Conservation (phyloP, 148 eudicot species). For the Mesembryanthemum crystallinum region DNA sequence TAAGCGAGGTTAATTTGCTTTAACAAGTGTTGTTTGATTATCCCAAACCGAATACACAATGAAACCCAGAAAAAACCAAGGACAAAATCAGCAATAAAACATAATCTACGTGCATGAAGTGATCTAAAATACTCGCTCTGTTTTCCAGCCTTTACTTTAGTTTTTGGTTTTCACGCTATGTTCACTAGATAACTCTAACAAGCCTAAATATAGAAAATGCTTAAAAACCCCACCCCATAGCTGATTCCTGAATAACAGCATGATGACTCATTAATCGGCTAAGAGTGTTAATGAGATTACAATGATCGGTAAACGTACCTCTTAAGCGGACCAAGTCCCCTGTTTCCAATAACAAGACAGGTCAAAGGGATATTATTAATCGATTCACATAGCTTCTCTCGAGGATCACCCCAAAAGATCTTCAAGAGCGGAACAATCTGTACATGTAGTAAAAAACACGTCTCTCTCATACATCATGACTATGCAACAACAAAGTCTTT, state of each 20-base stretch:
- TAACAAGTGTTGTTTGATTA: background rate
- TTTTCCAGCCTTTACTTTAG: background rate
- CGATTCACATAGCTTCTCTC: conserved; percentile 79
- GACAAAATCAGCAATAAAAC: no score
- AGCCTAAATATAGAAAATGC: background rate
- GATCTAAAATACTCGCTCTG: background rate
- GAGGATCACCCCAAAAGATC: conserved; percentile 92
- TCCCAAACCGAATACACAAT: background rate
- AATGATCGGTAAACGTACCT: conserved; percentile 36
- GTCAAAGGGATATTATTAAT: conserved; percentile 63
- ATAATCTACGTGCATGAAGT: background rate
- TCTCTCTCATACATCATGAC: background rate
- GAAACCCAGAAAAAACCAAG: background rate
- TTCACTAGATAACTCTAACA: background rate
- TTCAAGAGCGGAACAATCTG: conserved; percentile 65
- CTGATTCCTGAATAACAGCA: background rate
- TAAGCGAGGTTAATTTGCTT: background rate
- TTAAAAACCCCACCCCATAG: background rate
- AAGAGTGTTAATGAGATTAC: background rate
- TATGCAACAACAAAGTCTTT: background rate
- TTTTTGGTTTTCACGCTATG: background rate
- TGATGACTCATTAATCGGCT: background rate
- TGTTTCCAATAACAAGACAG: conserved; percentile 74
- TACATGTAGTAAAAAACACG: background rate
- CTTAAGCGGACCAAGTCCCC: conserved; percentile 79